phyloP scores from a whole-genome alignment of 2,329 filamentous ascomycete genomes.

The Coniochaeta pulveracea region DNA sequence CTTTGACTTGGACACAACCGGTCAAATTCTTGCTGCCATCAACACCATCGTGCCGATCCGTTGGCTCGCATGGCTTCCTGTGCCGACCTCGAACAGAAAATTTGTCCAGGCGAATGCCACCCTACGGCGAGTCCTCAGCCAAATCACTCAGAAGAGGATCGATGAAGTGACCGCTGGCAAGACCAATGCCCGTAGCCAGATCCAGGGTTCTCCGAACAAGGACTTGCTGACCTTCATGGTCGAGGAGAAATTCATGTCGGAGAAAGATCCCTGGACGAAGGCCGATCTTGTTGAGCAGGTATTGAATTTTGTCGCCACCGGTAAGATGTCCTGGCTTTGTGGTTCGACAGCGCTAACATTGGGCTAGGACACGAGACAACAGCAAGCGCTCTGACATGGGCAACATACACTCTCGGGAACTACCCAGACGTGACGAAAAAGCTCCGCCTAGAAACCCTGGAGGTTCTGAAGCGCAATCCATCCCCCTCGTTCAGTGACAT shows the following conservation, averaged over 20 bases:
- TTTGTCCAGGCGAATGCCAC: conserved; percentile 22
- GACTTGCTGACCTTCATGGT: conserved; percentile 18
- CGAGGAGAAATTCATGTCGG: conserved; percentile 12
- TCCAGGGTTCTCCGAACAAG: conserved; percentile 8
- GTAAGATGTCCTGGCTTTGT: conserved; percentile 5
- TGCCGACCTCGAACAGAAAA: conserved; percentile 22
- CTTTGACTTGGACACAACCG: conserved; percentile 16
- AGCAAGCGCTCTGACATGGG: conserved; percentile 20
- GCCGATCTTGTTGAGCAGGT: conserved; percentile 15
- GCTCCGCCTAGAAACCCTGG: conserved; percentile 19
- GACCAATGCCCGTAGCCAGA: conserved; percentile 11
- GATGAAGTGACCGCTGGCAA: conserved; percentile 11
- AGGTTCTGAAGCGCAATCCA: conserved; percentile 7
- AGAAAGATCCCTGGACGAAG: conserved; percentile 8
- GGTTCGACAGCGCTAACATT: not conserved
- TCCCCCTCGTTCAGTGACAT: conserved; percentile 17
- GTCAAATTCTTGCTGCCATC: conserved; percentile 18
- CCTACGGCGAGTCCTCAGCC: conserved; percentile 21
- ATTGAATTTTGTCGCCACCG: conserved; percentile 13
- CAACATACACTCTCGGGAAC: conserved; percentile 18
- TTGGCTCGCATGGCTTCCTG: conserved; percentile 18
- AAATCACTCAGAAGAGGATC: conserved; percentile 17
- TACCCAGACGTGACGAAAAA: conserved; percentile 18
- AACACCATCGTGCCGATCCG: conserved; percentile 21
- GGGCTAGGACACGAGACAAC: conserved; percentile 19